Evolutionary conservation across 2,329 filamentous ascomycete species (phyloP), one percentile per base, ranked within the genome.

Genomic region (Monosporascus sp.): DNA sequence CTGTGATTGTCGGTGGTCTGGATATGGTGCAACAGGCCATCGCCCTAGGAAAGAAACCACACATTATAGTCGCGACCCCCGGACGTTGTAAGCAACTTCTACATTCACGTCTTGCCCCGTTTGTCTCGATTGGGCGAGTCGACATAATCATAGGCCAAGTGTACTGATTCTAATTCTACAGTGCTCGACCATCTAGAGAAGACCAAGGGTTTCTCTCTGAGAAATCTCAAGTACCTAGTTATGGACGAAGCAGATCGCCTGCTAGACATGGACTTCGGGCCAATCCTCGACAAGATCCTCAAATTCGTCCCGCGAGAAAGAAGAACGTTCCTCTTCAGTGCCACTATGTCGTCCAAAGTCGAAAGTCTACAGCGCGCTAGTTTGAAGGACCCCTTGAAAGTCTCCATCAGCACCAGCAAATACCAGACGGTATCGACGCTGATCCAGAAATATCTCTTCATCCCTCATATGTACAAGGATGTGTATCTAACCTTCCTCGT

Each of bases 241-340:
- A 91, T 97, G 83, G 93, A 97, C 66, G 93, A 97, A 73, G 93
- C 93, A 24, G 93, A 97, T 69, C 80, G 92, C 54, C 79, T 97
- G 9, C 81, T 97, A 2, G 94, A 99, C 66, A 85, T 97, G 68
- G 92, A 97, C 69, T 97, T 97, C 61, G 92, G 92, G 0, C 90
- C 91, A 2, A 88, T 92, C 22, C 83, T 97, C 38, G 90, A 97
- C 71, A 96, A 96, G 72, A 90, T 97, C 51, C 81, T 97, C 49
- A 93, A 94, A 70, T 90, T 95, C 25, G 76, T 97, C 5, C 92
- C 91, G 0, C 77, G 85, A 41, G 86, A 91, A 65, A 77, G 85
- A 39, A 81, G 85, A 41, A 97, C 94, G 0, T 94, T 87, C 66
- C 85, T 99, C 43, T 97, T 96, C 77, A 94, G 88, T 4, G 93